phyloP scores from a whole-genome alignment of 2,329 filamentous ascomycete species.

The Epichloe amarillans region DNA sequence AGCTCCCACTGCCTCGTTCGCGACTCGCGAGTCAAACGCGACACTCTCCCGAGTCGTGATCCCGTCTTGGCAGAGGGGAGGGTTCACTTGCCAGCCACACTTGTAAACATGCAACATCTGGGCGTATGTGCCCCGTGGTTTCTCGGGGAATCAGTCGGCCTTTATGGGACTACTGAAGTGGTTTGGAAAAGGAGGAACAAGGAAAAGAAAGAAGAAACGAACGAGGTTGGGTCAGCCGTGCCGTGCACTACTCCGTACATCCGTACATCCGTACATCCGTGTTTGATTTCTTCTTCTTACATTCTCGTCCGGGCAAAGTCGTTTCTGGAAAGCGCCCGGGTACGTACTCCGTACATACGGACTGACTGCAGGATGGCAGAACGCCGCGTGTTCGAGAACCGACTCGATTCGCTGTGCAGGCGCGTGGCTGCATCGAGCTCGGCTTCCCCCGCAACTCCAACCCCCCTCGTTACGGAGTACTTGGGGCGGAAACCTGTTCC shows the following conservation, averaged over 20 bases:
- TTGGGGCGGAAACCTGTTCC: too few relatives aligned
- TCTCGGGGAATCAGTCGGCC: too few relatives aligned
- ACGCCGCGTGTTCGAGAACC: neutral
- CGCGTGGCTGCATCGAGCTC: constrained; percentile 7
- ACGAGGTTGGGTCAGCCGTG: neutral
- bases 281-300: neutral
- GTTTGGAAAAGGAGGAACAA: neutral
- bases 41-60: constrained; percentile 1
- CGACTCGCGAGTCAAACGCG: constrained; percentile 1
- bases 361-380: neutral
- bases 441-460: too few relatives aligned
- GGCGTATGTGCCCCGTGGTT: too few relatives aligned
- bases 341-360: too few relatives aligned
- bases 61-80: too few relatives aligned
- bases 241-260: neutral
- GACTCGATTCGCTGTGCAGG: constrained; percentile 6
- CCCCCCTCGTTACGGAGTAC: too few relatives aligned
- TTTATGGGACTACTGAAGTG: too few relatives aligned
- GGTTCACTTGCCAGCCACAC: too few relatives aligned
- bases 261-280: neutral
- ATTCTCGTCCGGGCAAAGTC: neutral
- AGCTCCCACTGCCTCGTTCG: neutral
- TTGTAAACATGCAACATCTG: too few relatives aligned
- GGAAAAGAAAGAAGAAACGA: neutral
- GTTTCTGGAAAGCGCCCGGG: neutral